A percentile compares a stretch with the other conserved stretches of the same genome.
These are phyloP conservation scores for Diplodia mutila DNA, from an alignment of 2,329 filamentous ascomycete species.

Conservation along the genomic window DNA sequence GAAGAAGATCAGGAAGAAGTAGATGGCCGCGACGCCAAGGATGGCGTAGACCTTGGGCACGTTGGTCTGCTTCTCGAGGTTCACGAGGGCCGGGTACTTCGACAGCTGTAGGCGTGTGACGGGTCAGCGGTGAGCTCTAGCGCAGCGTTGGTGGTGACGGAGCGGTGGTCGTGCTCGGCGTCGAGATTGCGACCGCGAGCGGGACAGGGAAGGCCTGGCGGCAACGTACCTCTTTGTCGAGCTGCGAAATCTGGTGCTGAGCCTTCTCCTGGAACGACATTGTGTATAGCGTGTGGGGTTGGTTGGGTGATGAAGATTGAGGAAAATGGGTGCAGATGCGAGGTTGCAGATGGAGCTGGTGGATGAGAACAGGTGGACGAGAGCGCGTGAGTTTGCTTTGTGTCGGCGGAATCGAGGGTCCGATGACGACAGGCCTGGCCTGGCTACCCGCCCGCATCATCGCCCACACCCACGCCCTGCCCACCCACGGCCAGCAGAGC, in stretches of 20 bases:
- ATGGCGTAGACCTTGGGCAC: conserved; percentile 85
- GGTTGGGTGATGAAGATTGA: conserved; percentile 11
- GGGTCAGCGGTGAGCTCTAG: conserved; percentile 21
- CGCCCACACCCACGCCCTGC: neutral
- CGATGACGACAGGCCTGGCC: conserved; percentile 15
- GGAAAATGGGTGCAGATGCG: neutral
- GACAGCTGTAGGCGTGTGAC: conserved; percentile 63
- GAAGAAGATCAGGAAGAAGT: conserved; percentile 91
- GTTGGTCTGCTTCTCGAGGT: conserved; percentile 81
- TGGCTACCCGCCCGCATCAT: neutral
- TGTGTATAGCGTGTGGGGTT: conserved; percentile 39
- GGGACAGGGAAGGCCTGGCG: conserved; percentile 15
- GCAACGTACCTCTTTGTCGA: conserved; percentile 76
- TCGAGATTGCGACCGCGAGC: conserved; percentile 21
- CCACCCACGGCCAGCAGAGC: neutral
- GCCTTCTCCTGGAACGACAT: conserved; percentile 80
- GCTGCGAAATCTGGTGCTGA: conserved; percentile 74
- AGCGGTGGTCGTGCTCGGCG: neutral
- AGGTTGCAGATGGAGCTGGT: conserved; percentile 2
- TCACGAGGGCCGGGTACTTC: conserved; percentile 81
- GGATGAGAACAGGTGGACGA: conserved; percentile 21
- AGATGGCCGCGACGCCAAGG: conserved; percentile 74
- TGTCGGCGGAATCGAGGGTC: conserved; percentile 21
- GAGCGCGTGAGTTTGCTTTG: conserved; percentile 21
- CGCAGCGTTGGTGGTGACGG: neutral